Evolutionary conservation across 106 monocot genomes (phyloP), one percentile per base, ranked within the genome.

Genomic region (Allium cepa): DNA sequence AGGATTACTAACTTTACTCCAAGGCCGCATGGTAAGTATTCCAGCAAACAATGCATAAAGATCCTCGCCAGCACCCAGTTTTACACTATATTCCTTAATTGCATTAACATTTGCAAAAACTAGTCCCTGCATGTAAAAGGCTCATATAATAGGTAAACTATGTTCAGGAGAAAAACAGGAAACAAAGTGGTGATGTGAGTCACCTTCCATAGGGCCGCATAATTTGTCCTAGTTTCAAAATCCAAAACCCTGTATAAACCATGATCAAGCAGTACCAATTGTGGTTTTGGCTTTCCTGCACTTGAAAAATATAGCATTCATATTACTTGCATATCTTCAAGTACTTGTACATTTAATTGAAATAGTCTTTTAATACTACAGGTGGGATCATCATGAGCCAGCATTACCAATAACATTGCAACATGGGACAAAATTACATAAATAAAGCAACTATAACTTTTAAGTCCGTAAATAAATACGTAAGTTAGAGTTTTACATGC

Each of bases 141-240:
- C 9, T 27, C 46, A 55, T 57, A 62, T 9, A 18, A 26, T 63
- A 60, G 16, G 57, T 17, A 55, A 53, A 56, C 36, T 36, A 36
- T 36, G 5, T 36, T 36, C 36, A 36, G 36, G 36, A 36, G 36
- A 36, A 36, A 4, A 36, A 36, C 36, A 70, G 18, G 63, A 63
- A 9, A 17, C 57, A 15, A 53, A 8, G 12, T 46, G 5, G 57
- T 11, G 14, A 26, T 48, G 60, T 16, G 71, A 58, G 3, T 9
- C 70, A 91, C 95, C 88, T 91, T 96, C 95, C 95, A 96, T 63
- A 96, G 95, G 15, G 88, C 79, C 56, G 95, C 95, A 84, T 96
- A 96, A 67, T 73, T 91, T 73, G 70, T 85, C 77, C 88, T 83
- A 46, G 86, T 96, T 46, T 60, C 66, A 70, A 78, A 81, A 78